A percentile compares a stretch with the other conserved stretches of the same genome.
These are phyloP conservation scores for Candida labiduridarum DNA, from an alignment of 1,139 yeast species.

Conservation along the genomic window DNA sequence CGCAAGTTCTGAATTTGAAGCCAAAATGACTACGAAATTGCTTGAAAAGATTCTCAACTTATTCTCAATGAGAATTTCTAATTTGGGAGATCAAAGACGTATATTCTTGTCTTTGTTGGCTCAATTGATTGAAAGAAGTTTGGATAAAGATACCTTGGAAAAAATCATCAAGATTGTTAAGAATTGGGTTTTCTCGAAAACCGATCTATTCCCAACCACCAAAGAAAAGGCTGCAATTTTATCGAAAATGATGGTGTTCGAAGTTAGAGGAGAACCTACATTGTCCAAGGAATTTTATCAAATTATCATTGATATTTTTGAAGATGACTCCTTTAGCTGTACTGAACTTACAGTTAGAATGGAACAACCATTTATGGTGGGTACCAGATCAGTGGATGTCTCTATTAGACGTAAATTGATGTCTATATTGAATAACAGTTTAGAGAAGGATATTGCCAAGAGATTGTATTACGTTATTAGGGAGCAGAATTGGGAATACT, in stretches of 20 bases:
- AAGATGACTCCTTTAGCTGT: constrained; percentile 74
- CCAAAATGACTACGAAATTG: constrained; percentile 74
- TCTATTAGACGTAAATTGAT: constrained; percentile 76
- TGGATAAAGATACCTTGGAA: constrained; percentile 72
- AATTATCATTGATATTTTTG: constrained; percentile 86
- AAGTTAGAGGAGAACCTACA: constrained; percentile 79
- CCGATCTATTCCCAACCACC: constrained; percentile 88
- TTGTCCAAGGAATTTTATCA: constrained; percentile 82
- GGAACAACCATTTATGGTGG: constrained; percentile 96
- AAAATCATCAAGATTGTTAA: constrained; percentile 80
- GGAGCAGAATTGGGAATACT: constrained; percentile 95
- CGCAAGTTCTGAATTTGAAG: constrained; percentile 59
- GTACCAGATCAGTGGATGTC: constrained; percentile 83
- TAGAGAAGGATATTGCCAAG: constrained; percentile 78
- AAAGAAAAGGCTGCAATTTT: constrained; percentile 96
- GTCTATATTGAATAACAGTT: constrained; percentile 75
- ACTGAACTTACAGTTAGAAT: constrained; percentile 92
- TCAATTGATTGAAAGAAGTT: constrained; percentile 85
- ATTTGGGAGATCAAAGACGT: constrained; percentile 90
- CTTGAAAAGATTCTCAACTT: constrained; percentile 77
- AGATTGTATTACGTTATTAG: constrained; percentile 81
- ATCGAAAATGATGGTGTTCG: constrained; percentile 93
- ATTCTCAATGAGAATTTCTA: constrained; percentile 78
- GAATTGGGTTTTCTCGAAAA: constrained; percentile 84
- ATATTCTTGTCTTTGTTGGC: constrained; percentile 84